Evolutionary conservation across 2,329 filamentous ascomycete genomes (phyloP), one percentile per base, ranked within the genome.

Genomic region (Ramularia endophylla): DNA sequence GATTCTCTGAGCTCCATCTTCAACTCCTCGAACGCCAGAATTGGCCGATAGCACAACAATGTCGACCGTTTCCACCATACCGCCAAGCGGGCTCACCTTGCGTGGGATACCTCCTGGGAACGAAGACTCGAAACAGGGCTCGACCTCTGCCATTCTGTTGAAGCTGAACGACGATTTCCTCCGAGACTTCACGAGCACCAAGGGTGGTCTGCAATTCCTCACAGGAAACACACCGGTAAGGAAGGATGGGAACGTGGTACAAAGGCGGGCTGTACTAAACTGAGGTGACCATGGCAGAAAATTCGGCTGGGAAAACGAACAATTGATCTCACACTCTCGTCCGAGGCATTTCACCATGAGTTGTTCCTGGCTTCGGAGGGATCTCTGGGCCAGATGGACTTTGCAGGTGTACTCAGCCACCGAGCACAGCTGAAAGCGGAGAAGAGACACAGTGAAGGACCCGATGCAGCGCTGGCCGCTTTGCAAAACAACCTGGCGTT

Each of bases 401-500:
- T 80, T 53, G 65, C 71, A 18, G 76, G 76, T 31, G 58, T 75
- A 17, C 64, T 81, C 51, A 77, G 72, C 58, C 76, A 81, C 56
- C 73, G 65, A 47, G 67, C 80, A 6, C 44, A 51, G 38, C 35
- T 58, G 27, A 57, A 52, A 34, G 29, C 40, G 27, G 70, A 78
- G 27, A 68, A 74, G 54, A 73, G 73, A 60, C 71, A 28, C 68
- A 73, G 57, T 66, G 73, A 57, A 72, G 74, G 72, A 46, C 72
- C 72, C 28, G 78, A 82, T 58, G 71, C 74, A 45, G 78, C 78
- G 19, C 61, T 81, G 59, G 75, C 75, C 39, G 71, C 70, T 28
- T 66, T 82, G 40, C 72, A 79, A 60, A 75, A 69, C 57, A 79
- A 69, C 54, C 67, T 82, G 58, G 78, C 72, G 46, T 72, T 74